These are phyloP conservation scores for Camellia lanceoleosa DNA, from an alignment of 148 eudicot genomes.

Conservation along the genomic window DNA sequence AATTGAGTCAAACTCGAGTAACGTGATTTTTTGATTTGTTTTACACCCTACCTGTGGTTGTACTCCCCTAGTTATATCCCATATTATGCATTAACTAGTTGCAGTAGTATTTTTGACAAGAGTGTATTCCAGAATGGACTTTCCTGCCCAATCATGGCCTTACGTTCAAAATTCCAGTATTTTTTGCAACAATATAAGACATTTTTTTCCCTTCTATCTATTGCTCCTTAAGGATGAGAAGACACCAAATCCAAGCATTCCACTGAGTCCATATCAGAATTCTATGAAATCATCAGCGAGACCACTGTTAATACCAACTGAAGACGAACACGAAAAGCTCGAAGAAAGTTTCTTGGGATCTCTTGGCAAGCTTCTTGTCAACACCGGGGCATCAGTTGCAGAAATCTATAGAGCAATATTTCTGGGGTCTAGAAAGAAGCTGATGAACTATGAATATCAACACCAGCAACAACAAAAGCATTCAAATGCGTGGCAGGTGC, in stretches of 20 bases:
- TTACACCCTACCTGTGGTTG: too few species aligned
- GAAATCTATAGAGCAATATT: slow-evolving; percentile 63
- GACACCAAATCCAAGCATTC: slow-evolving; percentile 27
- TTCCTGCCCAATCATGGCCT: neutral
- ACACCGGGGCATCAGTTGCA: slow-evolving; percentile 46
- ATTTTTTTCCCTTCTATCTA: neutral
- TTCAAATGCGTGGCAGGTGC: slow-evolving; percentile 63
- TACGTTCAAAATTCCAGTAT: neutral
- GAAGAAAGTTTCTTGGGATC: slow-evolving; percentile 78
- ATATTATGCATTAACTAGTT: too few species aligned
- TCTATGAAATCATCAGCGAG: slow-evolving; percentile 45
- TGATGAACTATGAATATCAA: slow-evolving; percentile 30
- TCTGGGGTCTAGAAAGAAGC: slow-evolving; percentile 52
- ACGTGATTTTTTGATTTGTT: too few species aligned
- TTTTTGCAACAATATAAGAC: neutral
- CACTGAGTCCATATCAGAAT: slow-evolving; percentile 46
- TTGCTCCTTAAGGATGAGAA: slow-evolving; percentile 40
- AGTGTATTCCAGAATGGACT: too few species aligned
- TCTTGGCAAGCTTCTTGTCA: slow-evolving; percentile 47
- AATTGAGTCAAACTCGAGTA: too few species aligned
- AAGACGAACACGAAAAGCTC: slow-evolving; percentile 65
- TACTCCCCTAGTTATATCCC: too few species aligned
- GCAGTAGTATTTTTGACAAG: too few species aligned
- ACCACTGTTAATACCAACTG: slow-evolving; percentile 76
- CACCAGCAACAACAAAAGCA: slow-evolving; percentile 34